phyloP scores from a whole-genome alignment of 345 rosid species.

The Physaria fendleri region DNA sequence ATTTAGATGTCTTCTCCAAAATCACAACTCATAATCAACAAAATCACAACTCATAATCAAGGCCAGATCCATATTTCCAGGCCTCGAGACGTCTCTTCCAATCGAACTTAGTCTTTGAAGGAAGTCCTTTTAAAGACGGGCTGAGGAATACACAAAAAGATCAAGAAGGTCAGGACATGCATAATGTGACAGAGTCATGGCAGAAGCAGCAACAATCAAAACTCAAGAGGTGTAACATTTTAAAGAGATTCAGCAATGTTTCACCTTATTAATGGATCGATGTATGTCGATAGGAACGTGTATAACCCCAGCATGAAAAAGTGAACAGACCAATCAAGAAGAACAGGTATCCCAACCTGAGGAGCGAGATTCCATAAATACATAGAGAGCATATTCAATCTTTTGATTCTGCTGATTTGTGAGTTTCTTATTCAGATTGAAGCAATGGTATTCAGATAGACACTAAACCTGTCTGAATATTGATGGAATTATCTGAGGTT shows the following conservation, averaged over 20 bases:
- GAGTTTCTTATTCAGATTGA: neutral
- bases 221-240: neutral
- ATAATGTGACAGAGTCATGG: slow-evolving; percentile 4
- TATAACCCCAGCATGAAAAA: slow-evolving; percentile 80
- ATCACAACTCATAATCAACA: slow-evolving; percentile 53
- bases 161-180: neutral
- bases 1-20: neutral
- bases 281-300: slow-evolving; percentile 68
- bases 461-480: slow-evolving; percentile 70
- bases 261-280: slow-evolving; percentile 76
- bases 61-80: slow-evolving; percentile 83
- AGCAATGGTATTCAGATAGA: neutral
- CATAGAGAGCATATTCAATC: neutral
- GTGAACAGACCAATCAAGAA: slow-evolving; percentile 78
- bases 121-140: slow-evolving; percentile 44
- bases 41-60: slow-evolving; percentile 66
- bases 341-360: slow-evolving; percentile 76
- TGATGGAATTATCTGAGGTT: slow-evolving; percentile 81
- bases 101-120: slow-evolving; percentile 46
- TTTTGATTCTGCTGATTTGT: neutral
- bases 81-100: slow-evolving; percentile 83
- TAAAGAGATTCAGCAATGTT: neutral
- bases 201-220: neutral
- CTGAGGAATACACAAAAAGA: slow-evolving; percentile 30
- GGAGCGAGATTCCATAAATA: neutral